Percentiles rank a stretch among this genome's conserved stretches.
Conservation (phyloP, 1,139 yeast genomes). For the Magnusiomyces suaveolens region DNA sequence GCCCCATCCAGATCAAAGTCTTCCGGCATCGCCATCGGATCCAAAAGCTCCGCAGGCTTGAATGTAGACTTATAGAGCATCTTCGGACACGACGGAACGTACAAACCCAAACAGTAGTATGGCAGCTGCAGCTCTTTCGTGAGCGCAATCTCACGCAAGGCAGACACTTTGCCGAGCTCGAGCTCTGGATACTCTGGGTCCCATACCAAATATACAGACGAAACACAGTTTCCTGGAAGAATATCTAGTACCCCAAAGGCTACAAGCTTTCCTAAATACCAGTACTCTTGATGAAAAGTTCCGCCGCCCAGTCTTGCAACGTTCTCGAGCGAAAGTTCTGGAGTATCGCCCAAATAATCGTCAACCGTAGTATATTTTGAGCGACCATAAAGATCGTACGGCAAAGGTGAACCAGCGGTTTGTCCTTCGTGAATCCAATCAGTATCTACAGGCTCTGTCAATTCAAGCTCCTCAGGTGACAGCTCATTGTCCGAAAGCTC, state of each 20-base stretch:
- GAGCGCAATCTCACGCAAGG: conserved; percentile 57
- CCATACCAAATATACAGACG: conserved; percentile 84
- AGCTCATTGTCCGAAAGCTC: background rate
- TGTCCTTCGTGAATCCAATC: background rate
- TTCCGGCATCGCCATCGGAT: conserved; percentile 24
- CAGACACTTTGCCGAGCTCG: conserved; percentile 72
- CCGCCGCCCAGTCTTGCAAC: conserved; percentile 31
- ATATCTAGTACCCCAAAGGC: conserved; percentile 76
- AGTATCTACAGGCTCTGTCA: background rate
- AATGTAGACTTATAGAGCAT: conserved; percentile 75
- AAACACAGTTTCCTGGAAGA: conserved; percentile 56
- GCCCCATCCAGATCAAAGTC: background rate
- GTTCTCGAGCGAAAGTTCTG: conserved; percentile 2
- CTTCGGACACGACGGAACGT: conserved; percentile 66
- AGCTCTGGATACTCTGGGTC: conserved; percentile 67
- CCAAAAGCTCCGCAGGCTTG: conserved; percentile 31
- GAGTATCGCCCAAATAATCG: background rate
- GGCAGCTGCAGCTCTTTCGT: conserved; percentile 32
- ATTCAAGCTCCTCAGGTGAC: background rate
- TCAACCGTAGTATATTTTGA: background rate
- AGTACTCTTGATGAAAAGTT: conserved; percentile 73
- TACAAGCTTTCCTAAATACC: conserved; percentile 50
- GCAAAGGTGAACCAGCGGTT: background rate
- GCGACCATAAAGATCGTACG: background rate
- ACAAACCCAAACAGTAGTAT: conserved; percentile 62